Evolutionary conservation across 176 grass and related monocot species (phyloP).

Genomic region (Melocanna baccifera): DNA sequence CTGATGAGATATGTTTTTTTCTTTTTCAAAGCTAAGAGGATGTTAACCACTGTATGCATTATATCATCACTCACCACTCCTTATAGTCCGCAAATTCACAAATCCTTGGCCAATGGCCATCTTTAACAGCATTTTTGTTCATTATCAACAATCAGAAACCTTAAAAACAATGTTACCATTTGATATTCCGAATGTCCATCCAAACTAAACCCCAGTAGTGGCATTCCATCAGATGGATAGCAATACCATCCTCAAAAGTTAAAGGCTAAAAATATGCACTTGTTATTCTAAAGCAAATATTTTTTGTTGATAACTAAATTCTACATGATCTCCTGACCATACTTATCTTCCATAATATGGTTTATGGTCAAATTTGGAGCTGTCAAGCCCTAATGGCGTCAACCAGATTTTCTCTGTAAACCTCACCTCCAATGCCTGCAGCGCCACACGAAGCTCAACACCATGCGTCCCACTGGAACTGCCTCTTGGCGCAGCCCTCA

Average conservation of each 20-base stretch:
- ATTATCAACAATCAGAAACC: not conserved
- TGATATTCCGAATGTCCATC: not conserved
- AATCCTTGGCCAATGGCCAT: not conserved
- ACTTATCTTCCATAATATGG: constrained; percentile 8
- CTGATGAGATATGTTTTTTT: not conserved
- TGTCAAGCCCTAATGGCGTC: not conserved
- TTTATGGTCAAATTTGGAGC: not conserved
- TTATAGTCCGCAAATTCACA: not conserved
- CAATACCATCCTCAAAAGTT: not conserved
- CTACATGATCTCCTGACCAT: not conserved
- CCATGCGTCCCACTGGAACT: not conserved
- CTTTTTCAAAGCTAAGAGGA: not conserved
- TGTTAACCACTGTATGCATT: not conserved
- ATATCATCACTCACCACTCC: not conserved
- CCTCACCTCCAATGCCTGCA: constrained; percentile 78
- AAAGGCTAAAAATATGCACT: not conserved
- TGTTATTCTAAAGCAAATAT: constrained; percentile 2
- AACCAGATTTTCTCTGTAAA: constrained; percentile 7
- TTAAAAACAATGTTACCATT: constrained; percentile 8
- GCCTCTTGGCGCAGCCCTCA: constrained; percentile 40
- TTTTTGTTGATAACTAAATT: constrained; percentile 12
- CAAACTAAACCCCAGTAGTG: not conserved
- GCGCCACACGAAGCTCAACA: constrained; percentile 50
- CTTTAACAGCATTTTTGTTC: not conserved
- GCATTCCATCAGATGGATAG: constrained; percentile 2